phyloP scores from a whole-genome alignment of 176 grass and related monocot genomes.

The Themeda triandra region DNA sequence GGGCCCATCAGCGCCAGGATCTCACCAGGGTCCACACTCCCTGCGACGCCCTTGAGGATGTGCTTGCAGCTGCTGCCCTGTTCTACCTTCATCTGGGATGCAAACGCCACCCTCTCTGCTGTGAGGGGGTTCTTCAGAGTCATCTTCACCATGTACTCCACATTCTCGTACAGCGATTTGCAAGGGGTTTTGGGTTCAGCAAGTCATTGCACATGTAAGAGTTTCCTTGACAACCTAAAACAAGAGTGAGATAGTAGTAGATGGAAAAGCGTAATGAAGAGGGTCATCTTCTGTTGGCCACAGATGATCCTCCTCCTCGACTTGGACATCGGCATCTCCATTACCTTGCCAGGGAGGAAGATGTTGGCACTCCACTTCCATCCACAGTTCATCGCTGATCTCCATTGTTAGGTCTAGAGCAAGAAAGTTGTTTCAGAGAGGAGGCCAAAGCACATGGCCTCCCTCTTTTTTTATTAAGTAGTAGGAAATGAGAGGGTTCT shows the following conservation, averaged over 20 bases:
- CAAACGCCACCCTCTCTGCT: constrained; percentile 40
- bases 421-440: constrained; percentile 31
- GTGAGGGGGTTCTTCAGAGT: constrained; percentile 50
- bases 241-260: not conserved
- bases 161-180: constrained; percentile 74
- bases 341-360: constrained; percentile 30
- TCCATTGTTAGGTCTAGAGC: constrained; percentile 24
- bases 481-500: constrained; percentile 1
- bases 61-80: constrained; percentile 61
- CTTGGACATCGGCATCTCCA: constrained; percentile 23
- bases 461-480: constrained; percentile 33
- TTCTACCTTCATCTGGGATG: constrained; percentile 47
- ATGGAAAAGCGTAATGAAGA: constrained; percentile 21
- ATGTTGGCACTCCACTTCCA: constrained; percentile 16
- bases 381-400: constrained; percentile 45
- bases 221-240: not conserved
- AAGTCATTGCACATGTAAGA: not conserved
- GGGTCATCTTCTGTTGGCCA: constrained; percentile 56
- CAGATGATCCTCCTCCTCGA: constrained; percentile 40
- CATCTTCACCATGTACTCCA: constrained; percentile 74
- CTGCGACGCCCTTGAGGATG: constrained; percentile 79
- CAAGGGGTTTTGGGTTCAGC: not conserved
- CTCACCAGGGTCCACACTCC: constrained; percentile 78
- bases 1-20: constrained; percentile 92
- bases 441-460: constrained; percentile 10